These are phyloP conservation scores for Cladosporium colombiae DNA, from an alignment of 2,329 filamentous ascomycete genomes.

Conservation along the genomic window DNA sequence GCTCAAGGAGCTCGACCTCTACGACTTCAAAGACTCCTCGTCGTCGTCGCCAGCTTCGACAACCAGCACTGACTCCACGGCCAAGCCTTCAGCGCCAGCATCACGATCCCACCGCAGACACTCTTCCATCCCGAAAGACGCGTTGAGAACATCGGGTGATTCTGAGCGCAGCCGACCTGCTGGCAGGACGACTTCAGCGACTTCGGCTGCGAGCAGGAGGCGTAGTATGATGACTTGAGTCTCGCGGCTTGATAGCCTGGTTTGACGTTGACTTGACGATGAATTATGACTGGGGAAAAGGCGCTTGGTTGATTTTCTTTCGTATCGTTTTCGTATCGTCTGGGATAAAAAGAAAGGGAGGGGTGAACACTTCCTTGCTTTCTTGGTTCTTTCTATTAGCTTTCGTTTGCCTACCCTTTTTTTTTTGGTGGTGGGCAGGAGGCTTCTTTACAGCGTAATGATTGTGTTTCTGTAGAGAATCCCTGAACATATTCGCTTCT, in stretches of 20 bases:
- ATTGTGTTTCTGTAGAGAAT: slow-evolving; percentile 2
- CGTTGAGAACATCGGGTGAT: slow-evolving; percentile 6
- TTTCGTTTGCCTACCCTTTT: background rate
- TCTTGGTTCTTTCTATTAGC: background rate
- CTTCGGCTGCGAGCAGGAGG: slow-evolving; percentile 36
- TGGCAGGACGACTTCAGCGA: slow-evolving; percentile 29
- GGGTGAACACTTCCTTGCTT: background rate
- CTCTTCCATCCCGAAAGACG: slow-evolving; percentile 30
- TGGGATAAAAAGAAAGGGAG: background rate
- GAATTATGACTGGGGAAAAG: background rate
- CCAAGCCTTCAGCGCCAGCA: background rate
- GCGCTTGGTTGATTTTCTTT: background rate
- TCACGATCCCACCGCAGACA: slow-evolving; percentile 27
- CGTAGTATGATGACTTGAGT: slow-evolving; percentile 39
- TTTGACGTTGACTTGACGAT: background rate
- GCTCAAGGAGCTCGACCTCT: slow-evolving; percentile 35
- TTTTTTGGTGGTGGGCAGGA: background rate
- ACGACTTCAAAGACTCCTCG: slow-evolving; percentile 38
- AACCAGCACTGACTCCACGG: slow-evolving; percentile 1
- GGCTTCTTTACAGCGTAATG: background rate
- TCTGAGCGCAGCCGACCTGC: slow-evolving; percentile 11
- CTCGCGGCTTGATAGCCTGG: background rate
- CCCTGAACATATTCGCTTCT: slow-evolving; percentile 2
- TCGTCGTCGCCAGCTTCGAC: slow-evolving; percentile 21
- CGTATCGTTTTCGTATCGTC: slow-evolving; percentile 5